phyloP scores from a whole-genome alignment of 495 filamentous ascomycete species.

The Podospora australis region DNA sequence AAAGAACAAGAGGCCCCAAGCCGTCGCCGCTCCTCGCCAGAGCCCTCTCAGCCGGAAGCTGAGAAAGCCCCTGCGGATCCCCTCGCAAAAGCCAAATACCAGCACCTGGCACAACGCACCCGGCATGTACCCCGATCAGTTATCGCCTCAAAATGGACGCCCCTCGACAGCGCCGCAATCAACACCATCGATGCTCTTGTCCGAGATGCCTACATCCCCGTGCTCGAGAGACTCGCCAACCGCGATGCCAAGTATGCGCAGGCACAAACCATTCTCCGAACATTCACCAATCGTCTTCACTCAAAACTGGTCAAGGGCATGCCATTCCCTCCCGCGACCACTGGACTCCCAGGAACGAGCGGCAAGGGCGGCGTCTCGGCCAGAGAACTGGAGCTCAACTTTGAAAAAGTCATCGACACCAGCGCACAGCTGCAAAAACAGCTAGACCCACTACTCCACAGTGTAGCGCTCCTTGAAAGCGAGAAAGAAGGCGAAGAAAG shows the following conservation, averaged over 20 bases:
- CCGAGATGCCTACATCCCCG: slow-evolving; percentile 30
- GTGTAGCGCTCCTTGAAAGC: slow-evolving; percentile 32
- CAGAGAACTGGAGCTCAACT: slow-evolving; percentile 39
- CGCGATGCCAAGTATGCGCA: slow-evolving; percentile 31
- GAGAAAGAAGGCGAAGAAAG: slow-evolving; percentile 36
- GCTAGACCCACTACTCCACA: slow-evolving; percentile 40
- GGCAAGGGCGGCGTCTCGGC: not conserved
- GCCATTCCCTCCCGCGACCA: slow-evolving; percentile 35
- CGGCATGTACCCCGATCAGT: slow-evolving; percentile 35
- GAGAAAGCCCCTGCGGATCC: not conserved
- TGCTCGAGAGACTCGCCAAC: slow-evolving; percentile 32
- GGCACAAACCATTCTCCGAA: slow-evolving; percentile 27
- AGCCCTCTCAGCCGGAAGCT: not conserved
- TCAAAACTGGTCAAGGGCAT: slow-evolving; percentile 33
- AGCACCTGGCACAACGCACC: slow-evolving; percentile 34
- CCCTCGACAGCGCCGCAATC: slow-evolving; percentile 33
- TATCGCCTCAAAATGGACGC: slow-evolving; percentile 40
- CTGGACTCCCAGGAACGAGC: not conserved
- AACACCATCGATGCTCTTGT: slow-evolving; percentile 32
- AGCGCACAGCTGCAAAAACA: slow-evolving; percentile 30
- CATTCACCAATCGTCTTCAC: slow-evolving; percentile 29
- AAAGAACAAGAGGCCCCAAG: not conserved
- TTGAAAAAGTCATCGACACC: slow-evolving; percentile 35
- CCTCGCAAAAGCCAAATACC: slow-evolving; percentile 18
- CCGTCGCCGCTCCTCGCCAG: not conserved